Conservation (phyloP, 202 grass and related monocot species). For the Digitaria exilis region DNA sequence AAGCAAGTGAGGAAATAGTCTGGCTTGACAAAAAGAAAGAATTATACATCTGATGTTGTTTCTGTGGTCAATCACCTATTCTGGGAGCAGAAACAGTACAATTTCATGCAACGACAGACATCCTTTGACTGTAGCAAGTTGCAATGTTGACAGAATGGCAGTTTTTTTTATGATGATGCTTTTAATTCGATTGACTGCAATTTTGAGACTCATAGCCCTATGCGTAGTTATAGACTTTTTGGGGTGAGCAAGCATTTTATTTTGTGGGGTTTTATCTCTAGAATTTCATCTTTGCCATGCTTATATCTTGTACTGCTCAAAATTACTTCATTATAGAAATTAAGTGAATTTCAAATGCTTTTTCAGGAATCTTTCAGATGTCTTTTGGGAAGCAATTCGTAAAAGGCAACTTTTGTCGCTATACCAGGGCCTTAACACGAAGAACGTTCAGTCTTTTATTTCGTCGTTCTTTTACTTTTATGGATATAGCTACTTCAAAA, state of each 20-base stretch:
- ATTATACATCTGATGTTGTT: not conserved
- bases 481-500: conserved; percentile 94
- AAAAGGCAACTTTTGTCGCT: conserved; percentile 76
- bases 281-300: not conserved
- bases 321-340: conserved; percentile 6
- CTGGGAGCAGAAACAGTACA: not conserved
- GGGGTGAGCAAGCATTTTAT: not conserved
- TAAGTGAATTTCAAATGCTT: conserved; percentile 24
- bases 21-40: not conserved
- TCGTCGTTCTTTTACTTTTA: conserved; percentile 96
- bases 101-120: not conserved
- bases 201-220: not conserved
- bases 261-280: conserved; percentile 10
- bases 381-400: conserved; percentile 91
- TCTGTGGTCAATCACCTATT: not conserved
- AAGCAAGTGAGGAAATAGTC: not conserved
- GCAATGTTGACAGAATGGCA: not conserved
- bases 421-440: conserved; percentile 91
- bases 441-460: conserved; percentile 95
- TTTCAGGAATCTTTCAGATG: conserved; percentile 89
- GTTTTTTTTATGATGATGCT: not conserved
- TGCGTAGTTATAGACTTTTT: not conserved
- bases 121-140: not conserved
- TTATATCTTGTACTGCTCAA: conserved; percentile 6
- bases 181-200: not conserved